phyloP scores from a whole-genome alignment of 75 land plant species.

The Chamaecyparis obtusa region DNA sequence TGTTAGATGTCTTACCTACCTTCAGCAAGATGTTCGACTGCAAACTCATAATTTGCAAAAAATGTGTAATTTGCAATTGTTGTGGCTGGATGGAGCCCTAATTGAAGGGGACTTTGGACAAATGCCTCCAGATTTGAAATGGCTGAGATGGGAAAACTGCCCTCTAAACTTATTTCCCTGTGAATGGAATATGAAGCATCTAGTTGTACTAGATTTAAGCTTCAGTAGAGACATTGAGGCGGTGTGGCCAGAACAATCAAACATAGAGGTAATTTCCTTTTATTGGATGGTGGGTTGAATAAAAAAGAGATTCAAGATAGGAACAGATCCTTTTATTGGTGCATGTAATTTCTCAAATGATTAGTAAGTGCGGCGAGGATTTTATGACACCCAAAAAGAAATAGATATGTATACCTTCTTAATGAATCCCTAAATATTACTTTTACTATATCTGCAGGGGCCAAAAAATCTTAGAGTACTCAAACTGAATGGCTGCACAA shows the following conservation, averaged over 20 bases:
- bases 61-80: slow-evolving; percentile 13
- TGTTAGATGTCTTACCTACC: slow-evolving; percentile 8
- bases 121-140: slow-evolving; percentile 14
- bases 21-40: slow-evolving; percentile 14
- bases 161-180: slow-evolving; percentile 10
- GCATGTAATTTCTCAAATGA: background rate
- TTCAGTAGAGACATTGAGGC: slow-evolving; percentile 8
- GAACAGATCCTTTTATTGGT: background rate
- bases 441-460: background rate
- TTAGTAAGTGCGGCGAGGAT: background rate
- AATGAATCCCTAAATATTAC: background rate
- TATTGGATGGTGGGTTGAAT: background rate
- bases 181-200: slow-evolving; percentile 13
- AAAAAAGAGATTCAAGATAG: background rate
- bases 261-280: background rate
- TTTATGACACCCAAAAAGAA: background rate
- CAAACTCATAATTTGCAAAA: background rate
- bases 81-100: slow-evolving; percentile 13
- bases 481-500: slow-evolving; percentile 10
- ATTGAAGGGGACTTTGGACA: slow-evolving; percentile 8
- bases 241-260: background rate
- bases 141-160: slow-evolving; percentile 17
- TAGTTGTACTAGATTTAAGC: slow-evolving; percentile 11
- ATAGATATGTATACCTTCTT: background rate
- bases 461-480: slow-evolving; percentile 6